Percentiles rank a stretch among this genome's conserved stretches.
phyloP scores from a whole-genome alignment of 73 alveolate genomes.

The Loxodes magnus region DNA sequence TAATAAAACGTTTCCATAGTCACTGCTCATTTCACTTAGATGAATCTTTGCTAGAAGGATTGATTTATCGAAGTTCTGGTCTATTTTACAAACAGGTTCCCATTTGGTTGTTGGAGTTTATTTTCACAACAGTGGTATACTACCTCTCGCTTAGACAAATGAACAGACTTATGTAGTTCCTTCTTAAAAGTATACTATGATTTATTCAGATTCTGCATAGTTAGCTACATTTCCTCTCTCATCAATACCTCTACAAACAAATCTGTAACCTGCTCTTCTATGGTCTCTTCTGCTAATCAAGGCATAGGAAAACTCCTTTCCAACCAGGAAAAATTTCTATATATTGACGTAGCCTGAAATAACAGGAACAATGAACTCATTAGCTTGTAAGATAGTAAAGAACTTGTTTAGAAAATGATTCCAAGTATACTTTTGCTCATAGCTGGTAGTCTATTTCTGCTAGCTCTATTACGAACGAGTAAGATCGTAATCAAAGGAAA shows the following conservation, averaged over 20 bases:
- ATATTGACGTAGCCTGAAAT: constrained; percentile 77
- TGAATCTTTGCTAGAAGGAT: constrained; percentile 49
- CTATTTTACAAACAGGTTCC: constrained; percentile 58
- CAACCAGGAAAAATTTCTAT: constrained; percentile 38
- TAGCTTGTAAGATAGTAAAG: constrained; percentile 45
- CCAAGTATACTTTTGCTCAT: constrained; percentile 62
- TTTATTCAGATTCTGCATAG: constrained; percentile 90
- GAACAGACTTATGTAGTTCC: constrained; percentile 54
- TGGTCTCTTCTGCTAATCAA: constrained; percentile 77
- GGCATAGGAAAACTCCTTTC: constrained; percentile 47
- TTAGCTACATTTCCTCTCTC: constrained; percentile 83
- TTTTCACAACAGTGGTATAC: constrained; percentile 84
- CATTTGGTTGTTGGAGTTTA: constrained; percentile 64
- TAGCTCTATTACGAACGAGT: constrained; percentile 28
- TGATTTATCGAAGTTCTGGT: constrained; percentile 38
- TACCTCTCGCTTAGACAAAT: constrained; percentile 84
- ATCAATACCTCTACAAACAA: constrained; percentile 87
- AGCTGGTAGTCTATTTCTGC: constrained; percentile 23
- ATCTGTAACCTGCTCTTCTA: constrained; percentile 90
- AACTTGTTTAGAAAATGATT: constrained; percentile 57
- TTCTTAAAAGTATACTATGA: constrained; percentile 37
- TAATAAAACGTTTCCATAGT: constrained; percentile 55
- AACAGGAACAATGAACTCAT: constrained; percentile 66
- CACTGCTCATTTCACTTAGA: constrained; percentile 38
- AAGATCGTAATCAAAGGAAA: constrained; percentile 77